phyloP scores from a whole-genome alignment of 306 rosid species.

The Cicer cuneatum region DNA sequence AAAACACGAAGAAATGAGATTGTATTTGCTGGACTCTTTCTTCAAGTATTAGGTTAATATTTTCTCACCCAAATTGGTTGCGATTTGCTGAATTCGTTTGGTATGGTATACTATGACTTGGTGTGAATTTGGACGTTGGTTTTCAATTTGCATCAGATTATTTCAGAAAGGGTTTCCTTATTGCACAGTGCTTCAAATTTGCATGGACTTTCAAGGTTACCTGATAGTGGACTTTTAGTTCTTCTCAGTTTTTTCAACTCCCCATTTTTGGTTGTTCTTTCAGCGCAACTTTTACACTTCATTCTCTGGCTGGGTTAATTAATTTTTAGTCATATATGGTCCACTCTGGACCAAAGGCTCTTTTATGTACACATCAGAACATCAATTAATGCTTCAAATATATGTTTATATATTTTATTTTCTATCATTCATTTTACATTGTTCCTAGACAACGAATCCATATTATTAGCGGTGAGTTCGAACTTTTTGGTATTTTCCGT shows the following conservation, averaged over 20 bases:
- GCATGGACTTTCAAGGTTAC: neutral
- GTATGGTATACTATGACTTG: no score
- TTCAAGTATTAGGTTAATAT: neutral
- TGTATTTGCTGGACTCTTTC: neutral
- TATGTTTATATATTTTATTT: neutral
- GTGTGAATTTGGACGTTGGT: no score
- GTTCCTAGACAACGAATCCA: neutral
- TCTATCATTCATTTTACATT: neutral
- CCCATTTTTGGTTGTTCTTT: neutral
- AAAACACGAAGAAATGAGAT: no score
- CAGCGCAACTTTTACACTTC: no score
- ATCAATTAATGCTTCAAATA: neutral
- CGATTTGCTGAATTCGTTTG: no score
- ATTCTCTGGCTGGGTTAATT: no score
- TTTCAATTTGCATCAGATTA: no score
- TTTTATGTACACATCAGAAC: neutral
- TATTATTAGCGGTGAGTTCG: neutral
- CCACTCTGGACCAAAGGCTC: neutral
- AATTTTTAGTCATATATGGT: neutral
- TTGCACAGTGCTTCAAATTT: neutral
- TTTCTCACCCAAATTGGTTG: no score
- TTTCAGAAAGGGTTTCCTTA: neutral
- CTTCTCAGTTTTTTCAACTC: no score
- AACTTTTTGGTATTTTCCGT: neutral
- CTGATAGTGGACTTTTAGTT: neutral